Evolutionary conservation across 164 flowering plant genomes (phyloP), one percentile per base, ranked within the genome.

Genomic region (Berberis vulgaris): DNA sequence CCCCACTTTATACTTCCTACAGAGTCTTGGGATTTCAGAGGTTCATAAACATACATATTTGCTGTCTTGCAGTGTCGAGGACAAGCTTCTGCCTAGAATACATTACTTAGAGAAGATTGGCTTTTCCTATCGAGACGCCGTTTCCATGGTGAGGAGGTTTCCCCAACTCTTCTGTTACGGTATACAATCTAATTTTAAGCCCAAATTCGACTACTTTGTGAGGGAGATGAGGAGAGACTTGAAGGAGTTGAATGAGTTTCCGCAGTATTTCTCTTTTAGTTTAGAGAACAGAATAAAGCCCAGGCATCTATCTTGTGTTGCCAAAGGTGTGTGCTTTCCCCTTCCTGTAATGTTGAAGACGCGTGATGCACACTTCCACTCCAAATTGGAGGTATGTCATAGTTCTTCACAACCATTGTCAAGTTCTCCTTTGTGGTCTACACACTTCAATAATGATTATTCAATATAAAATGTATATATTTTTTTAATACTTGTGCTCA

Each of bases 221-320:
- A 80, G 79, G 75, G 91, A 85, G 52, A 91, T 94, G 97, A 82
- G 95, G 70, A 81, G 97, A 77, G 91, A 85, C 4, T 73, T 91
- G 86, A 84, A 74, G 69, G 99, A 94, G 50, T 57, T 94, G 74
- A 82, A 74, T 70, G 89, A 80, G 63, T 94, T 88, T 59, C 99
- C 99, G 0, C 99, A 94, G 64, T 91, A 88, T 67, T 94, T 91
- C 68, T 94, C 97, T 9, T 94, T 84, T 76, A 91, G 96, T 76
- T 79, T 94, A 62, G 96, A 85, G 75, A 80, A 81, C 61, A 79
- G 97, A 77, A 94, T 94, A 43, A 82, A 83, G 81, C 89, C 90
- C 4, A 83, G 97, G 71, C 96, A 94, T 59, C 76, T 65, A 26
- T 40, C 60, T 59, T 94, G 96, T 65, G 81, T 83, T 13, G 84